Conservation (phyloP, 148 eudicot genomes). For the Camellia lanceoleosa region DNA sequence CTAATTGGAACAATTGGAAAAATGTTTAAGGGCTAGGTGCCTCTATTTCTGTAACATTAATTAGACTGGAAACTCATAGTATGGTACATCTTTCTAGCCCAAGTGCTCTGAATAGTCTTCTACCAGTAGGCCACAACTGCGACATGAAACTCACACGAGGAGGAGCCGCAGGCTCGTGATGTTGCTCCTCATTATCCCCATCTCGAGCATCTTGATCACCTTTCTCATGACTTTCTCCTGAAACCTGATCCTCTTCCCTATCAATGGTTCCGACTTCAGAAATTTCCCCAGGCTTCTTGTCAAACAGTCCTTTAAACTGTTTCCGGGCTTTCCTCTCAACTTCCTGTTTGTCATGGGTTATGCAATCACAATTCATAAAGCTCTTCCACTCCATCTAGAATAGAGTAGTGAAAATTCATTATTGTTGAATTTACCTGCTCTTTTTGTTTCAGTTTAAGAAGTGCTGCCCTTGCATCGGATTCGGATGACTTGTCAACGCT, state of each 20-base stretch:
- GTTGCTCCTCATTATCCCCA: conserved; percentile 24
- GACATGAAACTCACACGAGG: conserved; percentile 35
- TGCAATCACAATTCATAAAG: not conserved
- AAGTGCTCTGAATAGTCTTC: conserved; percentile 27
- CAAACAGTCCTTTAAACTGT: conserved; percentile 88
- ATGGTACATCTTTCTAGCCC: conserved; percentile 13
- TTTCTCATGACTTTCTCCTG: conserved; percentile 16
- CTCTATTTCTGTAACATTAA: not conserved
- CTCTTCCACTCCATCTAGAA: conserved; percentile 4
- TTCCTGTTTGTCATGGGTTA: conserved; percentile 48
- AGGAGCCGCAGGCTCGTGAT: conserved; percentile 35
- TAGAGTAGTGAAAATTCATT: not conserved
- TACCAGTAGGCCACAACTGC: conserved; percentile 44
- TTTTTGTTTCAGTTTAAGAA: conserved; percentile 75
- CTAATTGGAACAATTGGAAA: too few species aligned
- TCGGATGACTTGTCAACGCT: conserved; percentile 85
- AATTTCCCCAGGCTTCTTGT: conserved; percentile 89
- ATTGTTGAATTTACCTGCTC: conserved; percentile 59
- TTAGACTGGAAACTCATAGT: not conserved
- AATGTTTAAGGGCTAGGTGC: too few species aligned
- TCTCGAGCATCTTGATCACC: conserved; percentile 29
- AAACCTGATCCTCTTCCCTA: conserved; percentile 25
- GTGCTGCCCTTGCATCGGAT: conserved; percentile 80
- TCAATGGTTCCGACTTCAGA: conserved; percentile 55
- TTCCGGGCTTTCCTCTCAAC: conserved; percentile 62